Evolutionary conservation across 2,329 filamentous ascomycete species (phyloP).

Genomic region (Penicillium hordei): DNA sequence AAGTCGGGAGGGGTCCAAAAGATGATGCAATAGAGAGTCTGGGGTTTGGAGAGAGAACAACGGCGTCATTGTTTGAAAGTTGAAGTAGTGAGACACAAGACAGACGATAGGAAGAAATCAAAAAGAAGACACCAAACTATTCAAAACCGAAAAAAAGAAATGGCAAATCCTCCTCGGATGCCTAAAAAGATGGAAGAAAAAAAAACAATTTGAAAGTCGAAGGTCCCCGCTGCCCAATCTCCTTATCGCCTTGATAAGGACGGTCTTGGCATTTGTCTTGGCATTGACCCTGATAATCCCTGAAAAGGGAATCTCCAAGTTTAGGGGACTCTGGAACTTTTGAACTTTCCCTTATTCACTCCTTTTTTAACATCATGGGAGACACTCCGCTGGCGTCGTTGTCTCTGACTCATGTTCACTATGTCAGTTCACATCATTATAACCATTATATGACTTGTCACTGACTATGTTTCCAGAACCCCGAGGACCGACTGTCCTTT

Average conservation of each 20-base stretch:
- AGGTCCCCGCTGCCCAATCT: slow-evolving; percentile 1
- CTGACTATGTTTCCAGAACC: slow-evolving; percentile 61
- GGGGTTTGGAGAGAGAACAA: slow-evolving; percentile 28
- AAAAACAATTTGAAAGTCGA: neutral
- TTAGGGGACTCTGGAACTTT: neutral
- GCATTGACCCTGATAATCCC: slow-evolving; percentile 1
- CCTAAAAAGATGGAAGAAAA: slow-evolving; percentile 17
- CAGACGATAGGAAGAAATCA: neutral
- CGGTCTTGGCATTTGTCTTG: neutral
- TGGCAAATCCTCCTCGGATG: slow-evolving; percentile 15
- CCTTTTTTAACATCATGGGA: slow-evolving; percentile 19
- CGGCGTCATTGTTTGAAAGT: slow-evolving; percentile 38
- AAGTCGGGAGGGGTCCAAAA: slow-evolving; percentile 24
- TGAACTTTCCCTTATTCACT: slow-evolving; percentile 2
- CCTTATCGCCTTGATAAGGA: neutral
- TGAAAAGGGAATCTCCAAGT: neutral
- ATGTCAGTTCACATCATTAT: slow-evolving; percentile 59
- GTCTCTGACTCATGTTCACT: slow-evolving; percentile 93
- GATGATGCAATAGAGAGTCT: slow-evolving; percentile 30
- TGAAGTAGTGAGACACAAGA: neutral
- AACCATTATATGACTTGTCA: neutral
- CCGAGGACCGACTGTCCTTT: slow-evolving; percentile 78
- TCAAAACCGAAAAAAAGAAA: neutral
- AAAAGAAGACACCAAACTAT: neutral
- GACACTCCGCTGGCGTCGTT: slow-evolving; percentile 73